Evolutionary conservation across 202 grass and related monocot species (phyloP), one percentile per base, ranked within the genome.

Genomic region (Zizania palustris): DNA sequence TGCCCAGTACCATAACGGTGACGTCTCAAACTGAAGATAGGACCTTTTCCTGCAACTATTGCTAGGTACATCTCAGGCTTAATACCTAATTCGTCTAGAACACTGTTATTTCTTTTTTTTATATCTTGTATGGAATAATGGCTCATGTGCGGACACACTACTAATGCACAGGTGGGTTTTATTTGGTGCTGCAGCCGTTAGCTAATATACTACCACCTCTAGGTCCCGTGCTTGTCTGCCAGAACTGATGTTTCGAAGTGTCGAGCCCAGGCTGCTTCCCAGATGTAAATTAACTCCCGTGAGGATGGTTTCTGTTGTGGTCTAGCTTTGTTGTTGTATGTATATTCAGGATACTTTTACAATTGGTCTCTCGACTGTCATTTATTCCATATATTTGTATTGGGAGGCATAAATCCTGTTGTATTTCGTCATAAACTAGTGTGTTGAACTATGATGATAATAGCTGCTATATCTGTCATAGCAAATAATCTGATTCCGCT

Each of bases 1-100:
- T 83, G 43, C 73, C 11, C 65, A 97, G 93, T 97, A 86, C 72
- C 85, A 90, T 84, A 97, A 97, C 53, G 90, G 93, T n/a, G 80
- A 93, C 59, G 80, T 93, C 44, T 82, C 93, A 73, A 97, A 89
- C 76, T 97, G 84, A 93, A 75, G 39, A 70, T 72, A 60, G 61
- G 59, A 63, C 66, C 76, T 57, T 20, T 40, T 58, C 22, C 7
- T 11, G 43, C 15, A 11, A 67, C 45, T 58, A 36, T 65, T 85
- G 70, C 80, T 83, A 87, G 84, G 84, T 87, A 10, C 15, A 55
- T 72, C 53, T 11, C 45, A 71, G 35, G 15, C 33, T 49, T 6
- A 63, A 34, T 15, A 22, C 45, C 53, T 63, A 11, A 7, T n/a
- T 21, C n/a, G 11, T 66, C 4, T 12, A 1, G 36, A 38, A 65